Evolutionary conservation across 1,284 basidiomycete genomes (phyloP).

Genomic region (Leccinum pachyderme): DNA sequence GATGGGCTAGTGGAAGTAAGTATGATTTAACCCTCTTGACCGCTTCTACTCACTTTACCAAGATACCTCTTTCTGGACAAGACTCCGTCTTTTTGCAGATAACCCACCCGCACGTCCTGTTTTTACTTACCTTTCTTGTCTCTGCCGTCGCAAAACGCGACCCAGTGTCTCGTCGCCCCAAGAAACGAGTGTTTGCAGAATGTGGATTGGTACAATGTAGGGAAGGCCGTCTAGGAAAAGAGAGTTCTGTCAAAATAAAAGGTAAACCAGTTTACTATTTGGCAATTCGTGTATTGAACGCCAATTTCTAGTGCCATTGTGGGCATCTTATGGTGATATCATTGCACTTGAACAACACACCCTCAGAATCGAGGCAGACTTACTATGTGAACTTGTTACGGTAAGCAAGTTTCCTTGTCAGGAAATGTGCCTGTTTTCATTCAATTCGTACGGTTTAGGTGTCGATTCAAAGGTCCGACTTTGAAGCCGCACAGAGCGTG

Average conservation of each 20-base stretch:
- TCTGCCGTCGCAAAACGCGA: slow-evolving; percentile 67
- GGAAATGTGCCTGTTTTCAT: background rate
- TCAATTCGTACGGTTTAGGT: slow-evolving; percentile 39
- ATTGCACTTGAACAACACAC: slow-evolving; percentile 48
- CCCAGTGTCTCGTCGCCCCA: slow-evolving; percentile 67
- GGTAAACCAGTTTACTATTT: slow-evolving; percentile 19
- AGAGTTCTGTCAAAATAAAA: slow-evolving; percentile 18
- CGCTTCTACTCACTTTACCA: slow-evolving; percentile 18
- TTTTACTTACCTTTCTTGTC: slow-evolving; percentile 62
- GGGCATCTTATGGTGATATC: slow-evolving; percentile 52
- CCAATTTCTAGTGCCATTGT: slow-evolving; percentile 33
- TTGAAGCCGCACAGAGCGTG: slow-evolving; percentile 54
- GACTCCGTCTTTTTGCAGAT: slow-evolving; percentile 53
- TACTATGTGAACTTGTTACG: slow-evolving; percentile 63
- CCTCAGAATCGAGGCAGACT: slow-evolving; percentile 64
- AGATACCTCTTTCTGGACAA: slow-evolving; percentile 35
- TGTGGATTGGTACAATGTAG: slow-evolving; percentile 52
- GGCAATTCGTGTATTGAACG: background rate
- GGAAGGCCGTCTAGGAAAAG: slow-evolving; percentile 17
- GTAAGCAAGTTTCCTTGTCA: slow-evolving; percentile 37
- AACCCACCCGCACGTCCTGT: slow-evolving; percentile 66
- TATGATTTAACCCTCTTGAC: slow-evolving; percentile 5
- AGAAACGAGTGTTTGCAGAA: slow-evolving; percentile 62
- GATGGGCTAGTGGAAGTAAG: slow-evolving; percentile 52
- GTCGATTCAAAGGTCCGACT: slow-evolving; percentile 63